Conservation (phyloP, 768 basidiomycete species). For the Strobilomyces dryophilus region DNA sequence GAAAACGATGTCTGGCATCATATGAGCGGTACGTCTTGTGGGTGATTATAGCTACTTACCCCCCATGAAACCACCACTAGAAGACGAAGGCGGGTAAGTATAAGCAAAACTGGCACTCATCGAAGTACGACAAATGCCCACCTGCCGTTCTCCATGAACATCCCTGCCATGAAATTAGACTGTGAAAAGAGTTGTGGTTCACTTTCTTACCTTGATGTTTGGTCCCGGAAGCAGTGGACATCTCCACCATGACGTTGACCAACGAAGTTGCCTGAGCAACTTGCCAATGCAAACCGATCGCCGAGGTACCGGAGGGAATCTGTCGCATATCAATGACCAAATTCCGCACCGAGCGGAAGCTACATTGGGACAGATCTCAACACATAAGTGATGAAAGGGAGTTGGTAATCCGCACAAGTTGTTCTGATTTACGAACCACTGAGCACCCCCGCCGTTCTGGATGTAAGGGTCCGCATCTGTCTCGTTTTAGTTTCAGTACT, state of each 20-base stretch:
- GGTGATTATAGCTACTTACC: constrained; percentile 36
- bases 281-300: constrained; percentile 81
- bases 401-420: constrained; percentile 17
- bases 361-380: constrained; percentile 21
- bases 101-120: no score
- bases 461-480: constrained; percentile 72
- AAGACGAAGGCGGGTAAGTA: not conserved
- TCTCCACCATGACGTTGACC: constrained; percentile 64
- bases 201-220: constrained; percentile 57
- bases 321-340: constrained; percentile 64
- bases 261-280: constrained; percentile 74
- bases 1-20: constrained; percentile 34
- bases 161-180: constrained; percentile 23
- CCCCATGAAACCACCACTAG: constrained; percentile 46
- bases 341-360: constrained; percentile 71
- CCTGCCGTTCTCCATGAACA: constrained; percentile 79
- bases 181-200: not conserved
- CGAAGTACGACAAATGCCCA: constrained; percentile 4
- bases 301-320: constrained; percentile 48
- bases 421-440: constrained; percentile 23
- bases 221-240: constrained; percentile 61
- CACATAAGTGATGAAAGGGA: not conserved
- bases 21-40: not conserved
- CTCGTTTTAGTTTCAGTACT: not conserved
- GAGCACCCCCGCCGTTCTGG: constrained; percentile 39